A percentile compares a stretch with the other conserved stretches of the same genome.
Evolutionary conservation across 192 early-diverging fungal species (phyloP).

Genomic region (Rhizophagus prolifer): DNA sequence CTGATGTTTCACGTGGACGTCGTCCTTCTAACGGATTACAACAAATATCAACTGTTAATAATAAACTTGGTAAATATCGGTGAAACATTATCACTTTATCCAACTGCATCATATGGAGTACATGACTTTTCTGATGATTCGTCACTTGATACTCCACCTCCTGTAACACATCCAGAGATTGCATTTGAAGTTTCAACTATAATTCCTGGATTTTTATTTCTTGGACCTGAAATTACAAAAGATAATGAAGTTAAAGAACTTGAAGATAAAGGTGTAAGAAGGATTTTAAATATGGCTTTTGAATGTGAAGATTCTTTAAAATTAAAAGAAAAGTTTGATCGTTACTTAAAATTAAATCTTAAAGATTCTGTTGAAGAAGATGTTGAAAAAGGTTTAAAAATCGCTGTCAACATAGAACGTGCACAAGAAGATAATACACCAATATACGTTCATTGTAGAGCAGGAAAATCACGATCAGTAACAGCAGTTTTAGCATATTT

Average conservation of each 20-base stretch:
- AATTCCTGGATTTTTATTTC: constrained; percentile 56
- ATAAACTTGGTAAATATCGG: background rate
- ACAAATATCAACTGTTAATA: background rate
- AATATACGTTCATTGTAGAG: constrained; percentile 78
- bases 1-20: background rate
- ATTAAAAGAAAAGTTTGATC: constrained; percentile 38
- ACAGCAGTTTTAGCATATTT: constrained; percentile 72
- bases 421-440: constrained; percentile 41
- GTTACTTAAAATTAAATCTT: constrained; percentile 51
- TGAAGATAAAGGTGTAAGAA: constrained; percentile 54
- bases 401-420: constrained; percentile 52
- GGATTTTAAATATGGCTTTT: constrained; percentile 78
- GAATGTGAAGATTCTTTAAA: constrained; percentile 61
- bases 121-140: background rate
- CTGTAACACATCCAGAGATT: constrained; percentile 33
- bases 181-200: constrained; percentile 57
- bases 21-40: constrained; percentile 23
- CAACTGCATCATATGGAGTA: background rate
- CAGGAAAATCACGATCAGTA: constrained; percentile 74
- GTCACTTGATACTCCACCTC: constrained; percentile 25
- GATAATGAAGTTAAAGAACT: constrained; percentile 54
- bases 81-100: background rate
- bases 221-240: constrained; percentile 69
- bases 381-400: constrained; percentile 55
- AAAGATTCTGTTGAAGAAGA: constrained; percentile 69